Percentiles rank a stretch among this genome's conserved stretches.
Evolutionary conservation across 2,329 filamentous ascomycete genomes (phyloP).

Genomic region (Apiospora sp.): DNA sequence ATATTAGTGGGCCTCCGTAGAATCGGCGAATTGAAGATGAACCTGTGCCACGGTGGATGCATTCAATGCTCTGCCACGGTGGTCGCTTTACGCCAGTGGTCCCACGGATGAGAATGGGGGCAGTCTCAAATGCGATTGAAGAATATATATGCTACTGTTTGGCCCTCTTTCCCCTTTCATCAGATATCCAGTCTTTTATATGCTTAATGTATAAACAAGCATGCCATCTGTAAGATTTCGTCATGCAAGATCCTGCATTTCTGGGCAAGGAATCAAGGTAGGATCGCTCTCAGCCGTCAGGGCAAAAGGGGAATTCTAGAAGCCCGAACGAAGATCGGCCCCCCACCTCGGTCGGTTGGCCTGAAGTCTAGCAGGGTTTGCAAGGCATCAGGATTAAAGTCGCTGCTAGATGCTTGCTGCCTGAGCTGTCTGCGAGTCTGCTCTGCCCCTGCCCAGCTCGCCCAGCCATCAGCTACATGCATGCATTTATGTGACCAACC

Average conservation of each 20-base stretch:
- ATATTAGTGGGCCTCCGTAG: not conserved
- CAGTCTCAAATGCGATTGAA: not conserved
- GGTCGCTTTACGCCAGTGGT: not conserved
- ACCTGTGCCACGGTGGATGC: not conserved
- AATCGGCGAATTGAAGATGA: slow-evolving; percentile 7
- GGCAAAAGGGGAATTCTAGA: slow-evolving; percentile 7
- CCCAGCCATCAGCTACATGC: not conserved
- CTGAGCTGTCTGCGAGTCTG: not conserved
- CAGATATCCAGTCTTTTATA: not conserved
- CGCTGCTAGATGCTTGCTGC: not conserved
- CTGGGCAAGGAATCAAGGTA: slow-evolving; percentile 6
- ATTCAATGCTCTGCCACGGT: not conserved
- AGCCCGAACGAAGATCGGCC: not conserved
- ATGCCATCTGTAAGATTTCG: not conserved
- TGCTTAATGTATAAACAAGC: not conserved
- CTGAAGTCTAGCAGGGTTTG: not conserved
- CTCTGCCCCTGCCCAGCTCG: not conserved
- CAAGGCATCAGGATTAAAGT: slow-evolving; percentile 4
- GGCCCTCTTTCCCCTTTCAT: not conserved
- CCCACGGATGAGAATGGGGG: not conserved
- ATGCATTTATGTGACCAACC: not conserved
- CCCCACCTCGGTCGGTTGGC: not conserved
- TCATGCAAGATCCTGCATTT: slow-evolving; percentile 1
- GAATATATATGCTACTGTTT: not conserved
- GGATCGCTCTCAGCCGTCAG: slow-evolving; percentile 9